Base-by-base conservation (phyloP, 1,284 basidiomycete species). In the Cryptococcus sp. region DNA sequence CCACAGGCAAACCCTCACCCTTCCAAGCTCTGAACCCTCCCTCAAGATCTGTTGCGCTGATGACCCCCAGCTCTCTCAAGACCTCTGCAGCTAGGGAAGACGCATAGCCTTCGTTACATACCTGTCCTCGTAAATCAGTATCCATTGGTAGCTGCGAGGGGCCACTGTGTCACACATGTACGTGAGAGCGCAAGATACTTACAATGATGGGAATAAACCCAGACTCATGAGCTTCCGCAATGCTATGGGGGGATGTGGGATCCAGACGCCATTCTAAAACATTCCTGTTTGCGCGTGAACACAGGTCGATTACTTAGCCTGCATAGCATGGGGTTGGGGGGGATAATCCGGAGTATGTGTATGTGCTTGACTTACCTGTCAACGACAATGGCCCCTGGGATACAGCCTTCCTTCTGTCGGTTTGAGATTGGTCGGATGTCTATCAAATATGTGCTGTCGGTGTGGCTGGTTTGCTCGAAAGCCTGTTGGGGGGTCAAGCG, bases 21-120 rank as follows among this genome's bases (percentile, higher is more conserved):
- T 57, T 57, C 55, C 55, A 57, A 24, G 12, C 35, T 40, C 50
- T 57, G 21, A 52, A 57, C 15, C 55, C 55, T 15, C 55, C 55
- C 20, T 52, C 46, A 12, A 57, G 45, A 35, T 57, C 55, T 13
- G 28, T 28, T 1, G 55, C 55, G n/a, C 24, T 44, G 12, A 35
- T 35, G 6, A 57, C 44, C 5, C 55, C 55, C 5, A 57, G 18
- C 7, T 48, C 37, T 4, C 24, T 21, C 28, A 57, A 24, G 5
- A 37, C 12, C 36, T 47, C n/a, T 3, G 46, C 55, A 9, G 55
- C 55, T 37, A 57, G 50, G 5, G 55, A 52, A 12, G 55, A 57
- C 2, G 55, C 55, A 33, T 52, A 57, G 5, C 55, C 55, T 20
- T 57, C 55, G 18, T 57, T 57, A 37, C 55, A 57, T 4, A 57